phyloP scores from a whole-genome alignment of 2,329 filamentous ascomycete species.

The Fusarium sp. region DNA sequence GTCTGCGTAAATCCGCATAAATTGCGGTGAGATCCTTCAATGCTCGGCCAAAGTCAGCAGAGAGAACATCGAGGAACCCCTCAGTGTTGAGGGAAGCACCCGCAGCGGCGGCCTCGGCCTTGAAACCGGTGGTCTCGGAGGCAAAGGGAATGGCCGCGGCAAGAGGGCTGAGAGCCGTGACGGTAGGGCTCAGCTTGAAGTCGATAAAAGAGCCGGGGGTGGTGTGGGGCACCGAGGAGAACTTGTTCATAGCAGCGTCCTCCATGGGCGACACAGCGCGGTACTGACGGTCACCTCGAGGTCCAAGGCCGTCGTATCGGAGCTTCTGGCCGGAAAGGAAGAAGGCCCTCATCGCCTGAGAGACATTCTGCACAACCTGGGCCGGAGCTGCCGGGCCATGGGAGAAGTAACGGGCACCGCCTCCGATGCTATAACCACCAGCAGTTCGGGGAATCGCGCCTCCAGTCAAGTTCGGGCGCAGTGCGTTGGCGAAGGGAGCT shows the following conservation, averaged over 20 bases:
- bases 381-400: constrained; percentile 88
- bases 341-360: constrained; percentile 91
- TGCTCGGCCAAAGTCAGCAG: constrained; percentile 88
- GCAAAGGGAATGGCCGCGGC: constrained; percentile 68
- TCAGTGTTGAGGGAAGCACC: constrained; percentile 82
- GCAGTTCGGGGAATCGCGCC: constrained; percentile 88
- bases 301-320: constrained; percentile 84
- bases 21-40: constrained; percentile 86
- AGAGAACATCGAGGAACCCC: constrained; percentile 87
- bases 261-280: constrained; percentile 82
- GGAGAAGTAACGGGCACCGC: constrained; percentile 89
- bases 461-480: constrained; percentile 93
- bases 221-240: constrained; percentile 71
- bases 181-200: constrained; percentile 89
- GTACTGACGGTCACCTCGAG: constrained; percentile 84
- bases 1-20: constrained; percentile 84
- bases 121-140: constrained; percentile 61
- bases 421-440: constrained; percentile 86
- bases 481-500: constrained; percentile 88
- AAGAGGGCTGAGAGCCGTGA: constrained; percentile 88
- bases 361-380: constrained; percentile 96
- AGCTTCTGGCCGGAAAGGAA: constrained; percentile 92
- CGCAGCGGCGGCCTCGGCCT: constrained; percentile 58
- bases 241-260: constrained; percentile 78
- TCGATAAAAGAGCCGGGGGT: constrained; percentile 86